These are phyloP conservation scores for Prunus yedoensis DNA, from an alignment of 331 rosid species.

Conservation along the genomic window DNA sequence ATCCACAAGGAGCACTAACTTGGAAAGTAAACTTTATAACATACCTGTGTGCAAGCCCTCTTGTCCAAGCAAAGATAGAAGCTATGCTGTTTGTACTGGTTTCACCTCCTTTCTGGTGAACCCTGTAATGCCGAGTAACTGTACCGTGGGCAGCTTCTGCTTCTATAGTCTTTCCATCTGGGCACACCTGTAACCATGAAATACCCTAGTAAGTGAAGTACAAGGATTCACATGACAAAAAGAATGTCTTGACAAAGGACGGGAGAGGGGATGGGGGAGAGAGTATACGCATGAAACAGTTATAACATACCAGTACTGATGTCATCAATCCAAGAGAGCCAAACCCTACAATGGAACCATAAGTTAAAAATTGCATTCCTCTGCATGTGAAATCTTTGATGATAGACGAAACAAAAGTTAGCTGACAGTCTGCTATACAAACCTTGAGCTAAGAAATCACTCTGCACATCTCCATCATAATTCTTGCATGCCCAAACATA, in stretches of 20 bases:
- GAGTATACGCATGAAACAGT: background rate
- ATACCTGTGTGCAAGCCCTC: conserved; percentile 96
- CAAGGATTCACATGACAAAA: background rate
- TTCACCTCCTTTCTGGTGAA: conserved; percentile 99
- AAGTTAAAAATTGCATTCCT: conserved; percentile 18
- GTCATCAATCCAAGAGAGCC: conserved; percentile 99
- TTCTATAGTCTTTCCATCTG: conserved; percentile 98
- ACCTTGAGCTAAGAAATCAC: conserved; percentile 99
- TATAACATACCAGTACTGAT: conserved; percentile 78
- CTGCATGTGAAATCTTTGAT: background rate
- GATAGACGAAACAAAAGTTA: background rate
- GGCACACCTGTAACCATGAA: conserved; percentile 74
- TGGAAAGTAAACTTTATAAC: conserved; percentile 8
- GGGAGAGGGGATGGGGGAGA: background rate
- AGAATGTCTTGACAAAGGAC: background rate
- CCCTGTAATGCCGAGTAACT: conserved; percentile 91
- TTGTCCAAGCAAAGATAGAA: conserved; percentile 97
- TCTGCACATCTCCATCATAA: conserved; percentile 97
- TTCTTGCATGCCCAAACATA: conserved; percentile 99
- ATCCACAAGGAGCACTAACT: background rate
- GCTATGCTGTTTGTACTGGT: conserved; percentile 99
- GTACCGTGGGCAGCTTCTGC: conserved; percentile 99
- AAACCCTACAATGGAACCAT: conserved; percentile 56
- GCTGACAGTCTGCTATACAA: conserved; percentile 18
- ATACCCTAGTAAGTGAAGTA: conserved; percentile 9